Evolutionary conservation across 345 rosid species (phyloP).

Genomic region (Barbarea vulgaris): DNA sequence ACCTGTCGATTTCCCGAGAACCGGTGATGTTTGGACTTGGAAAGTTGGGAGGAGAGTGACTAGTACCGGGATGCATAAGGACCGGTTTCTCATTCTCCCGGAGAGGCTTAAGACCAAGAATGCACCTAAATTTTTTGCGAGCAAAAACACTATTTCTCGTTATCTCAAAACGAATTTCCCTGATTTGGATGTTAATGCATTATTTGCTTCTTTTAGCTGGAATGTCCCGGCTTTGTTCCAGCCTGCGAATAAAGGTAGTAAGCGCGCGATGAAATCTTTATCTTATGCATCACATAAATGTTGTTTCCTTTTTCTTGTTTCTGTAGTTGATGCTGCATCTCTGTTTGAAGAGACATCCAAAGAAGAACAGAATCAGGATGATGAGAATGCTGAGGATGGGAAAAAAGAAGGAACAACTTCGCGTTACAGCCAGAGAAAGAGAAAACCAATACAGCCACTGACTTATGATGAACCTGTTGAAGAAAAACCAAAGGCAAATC

Average conservation of each 20-base stretch:
- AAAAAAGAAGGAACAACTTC: conserved; percentile 17
- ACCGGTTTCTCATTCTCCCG: conserved; percentile 66
- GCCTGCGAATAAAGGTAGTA: conserved; percentile 41
- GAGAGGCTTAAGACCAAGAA: conserved; percentile 39
- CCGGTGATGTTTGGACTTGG: conserved; percentile 90
- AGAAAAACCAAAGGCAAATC: conserved; percentile 24
- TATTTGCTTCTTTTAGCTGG: conserved; percentile 81
- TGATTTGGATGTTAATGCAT: conserved; percentile 52
- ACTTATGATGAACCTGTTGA: conserved; percentile 33
- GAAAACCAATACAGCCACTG: conserved; percentile 36
- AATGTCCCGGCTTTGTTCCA: conserved; percentile 57
- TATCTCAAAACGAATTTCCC: conserved; percentile 56
- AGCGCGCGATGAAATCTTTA: neutral
- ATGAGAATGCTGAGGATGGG: conserved; percentile 27
- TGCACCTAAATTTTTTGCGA: conserved; percentile 46
- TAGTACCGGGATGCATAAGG: conserved; percentile 50
- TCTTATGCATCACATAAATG: neutral
- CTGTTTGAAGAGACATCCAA: conserved; percentile 28
- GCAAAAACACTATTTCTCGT: conserved; percentile 55
- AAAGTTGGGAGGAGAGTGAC: conserved; percentile 74
- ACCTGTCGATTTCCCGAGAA: conserved; percentile 70
- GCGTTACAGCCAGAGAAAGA: conserved; percentile 44
- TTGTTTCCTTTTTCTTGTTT: neutral
- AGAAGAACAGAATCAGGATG: conserved; percentile 31
- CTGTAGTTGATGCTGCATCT: conserved; percentile 41